A percentile compares a stretch with the other conserved stretches of the same genome.
Evolutionary conservation across 805 yeast genomes (phyloP).

Genomic region (Lipomyces orientalis): DNA sequence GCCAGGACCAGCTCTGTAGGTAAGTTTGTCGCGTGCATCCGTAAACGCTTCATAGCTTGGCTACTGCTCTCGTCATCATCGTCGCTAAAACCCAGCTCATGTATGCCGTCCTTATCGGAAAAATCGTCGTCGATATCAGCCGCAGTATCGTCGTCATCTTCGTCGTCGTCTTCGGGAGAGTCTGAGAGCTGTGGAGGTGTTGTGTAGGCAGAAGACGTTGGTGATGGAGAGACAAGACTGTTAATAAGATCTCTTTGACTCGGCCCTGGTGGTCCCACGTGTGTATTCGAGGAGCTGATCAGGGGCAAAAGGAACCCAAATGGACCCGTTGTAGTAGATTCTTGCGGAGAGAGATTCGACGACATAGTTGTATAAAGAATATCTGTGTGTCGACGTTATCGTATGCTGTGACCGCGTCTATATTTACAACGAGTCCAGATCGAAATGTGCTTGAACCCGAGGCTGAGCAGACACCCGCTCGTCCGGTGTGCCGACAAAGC

Average conservation of each 20-base stretch:
- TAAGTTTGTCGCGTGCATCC: constrained; percentile 15
- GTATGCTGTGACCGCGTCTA: background rate
- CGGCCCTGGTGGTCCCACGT: background rate
- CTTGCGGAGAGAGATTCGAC: background rate
- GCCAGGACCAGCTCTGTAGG: constrained; percentile 31
- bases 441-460: constrained; percentile 2
- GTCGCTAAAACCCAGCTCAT: background rate
- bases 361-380: background rate
- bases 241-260: background rate
- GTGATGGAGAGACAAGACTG: constrained; percentile 24
- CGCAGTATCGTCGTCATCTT: constrained; percentile 31
- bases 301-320: background rate
- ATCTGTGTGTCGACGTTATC: background rate
- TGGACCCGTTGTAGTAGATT: constrained; percentile 2
- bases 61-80: constrained; percentile 9
- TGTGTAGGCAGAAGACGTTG: constrained; percentile 30
- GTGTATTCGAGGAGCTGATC: background rate
- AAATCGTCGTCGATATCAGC: constrained; percentile 12
- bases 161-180: constrained; percentile 33
- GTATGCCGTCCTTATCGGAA: constrained; percentile 13
- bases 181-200: constrained; percentile 34
- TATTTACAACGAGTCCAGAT: constrained; percentile 2
- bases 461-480: background rate
- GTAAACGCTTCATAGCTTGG: constrained; percentile 2
- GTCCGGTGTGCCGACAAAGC: background rate